phyloP scores from a whole-genome alignment of 805 yeast genomes.

The Sugiyamaella chiloensis region DNA sequence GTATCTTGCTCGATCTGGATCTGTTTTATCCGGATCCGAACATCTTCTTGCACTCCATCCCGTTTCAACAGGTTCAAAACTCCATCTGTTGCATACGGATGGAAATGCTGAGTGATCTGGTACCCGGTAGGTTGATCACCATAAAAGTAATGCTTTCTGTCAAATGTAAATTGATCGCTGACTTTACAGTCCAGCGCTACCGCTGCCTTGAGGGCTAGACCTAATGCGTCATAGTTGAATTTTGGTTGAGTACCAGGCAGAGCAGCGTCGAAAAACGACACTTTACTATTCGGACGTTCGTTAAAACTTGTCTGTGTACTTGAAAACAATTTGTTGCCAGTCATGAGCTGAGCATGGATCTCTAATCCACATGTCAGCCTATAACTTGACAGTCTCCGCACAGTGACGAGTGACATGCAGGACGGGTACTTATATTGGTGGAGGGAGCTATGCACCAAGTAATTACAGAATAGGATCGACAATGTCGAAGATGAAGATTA shows the following conservation, averaged over 20 bases:
- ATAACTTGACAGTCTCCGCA: conserved; percentile 17
- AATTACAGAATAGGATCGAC: too few species aligned
- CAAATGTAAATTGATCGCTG: conserved; percentile 62
- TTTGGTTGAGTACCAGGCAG: conserved; percentile 91
- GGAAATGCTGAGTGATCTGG: conserved; percentile 87
- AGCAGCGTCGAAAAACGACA: conserved; percentile 78
- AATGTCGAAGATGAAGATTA: too few species aligned
- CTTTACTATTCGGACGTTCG: conserved; percentile 61
- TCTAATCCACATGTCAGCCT: conserved; percentile 82
- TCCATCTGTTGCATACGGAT: conserved; percentile 76
- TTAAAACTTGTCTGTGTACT: conserved; percentile 34
- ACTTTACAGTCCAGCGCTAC: conserved; percentile 62
- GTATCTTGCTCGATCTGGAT: conserved; percentile 95
- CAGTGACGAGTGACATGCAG: conserved; percentile 1
- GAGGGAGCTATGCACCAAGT: too few species aligned
- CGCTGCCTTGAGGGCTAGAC: conserved; percentile 70
- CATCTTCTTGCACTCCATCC: conserved; percentile 50
- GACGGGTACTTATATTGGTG: not conserved
- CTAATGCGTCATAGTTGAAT: conserved; percentile 69
- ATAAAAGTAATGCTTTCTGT: conserved; percentile 92
- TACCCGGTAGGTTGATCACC: conserved; percentile 96
- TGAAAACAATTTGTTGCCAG: conserved; percentile 75
- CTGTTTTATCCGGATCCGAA: conserved; percentile 64
- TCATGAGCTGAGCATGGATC: conserved; percentile 84
- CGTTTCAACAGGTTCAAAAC: conserved; percentile 43